Conservation (phyloP, 306 rosid genomes). For the Ammopiptanthus mongolicus region DNA sequence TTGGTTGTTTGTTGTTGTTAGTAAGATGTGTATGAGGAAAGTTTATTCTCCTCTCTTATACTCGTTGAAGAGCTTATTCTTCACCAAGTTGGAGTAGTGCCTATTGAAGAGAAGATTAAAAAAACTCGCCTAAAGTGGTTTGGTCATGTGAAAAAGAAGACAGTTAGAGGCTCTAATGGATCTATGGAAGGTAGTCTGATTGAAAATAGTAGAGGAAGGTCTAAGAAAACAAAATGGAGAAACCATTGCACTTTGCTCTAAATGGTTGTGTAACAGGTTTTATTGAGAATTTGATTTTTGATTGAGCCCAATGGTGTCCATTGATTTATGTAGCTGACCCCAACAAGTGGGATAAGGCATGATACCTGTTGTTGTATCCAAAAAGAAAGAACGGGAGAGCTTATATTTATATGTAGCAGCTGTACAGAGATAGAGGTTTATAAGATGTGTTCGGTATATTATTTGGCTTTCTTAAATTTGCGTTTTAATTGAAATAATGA, state of each 20-base stretch:
- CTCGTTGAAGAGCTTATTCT: neutral
- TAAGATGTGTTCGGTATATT: neutral
- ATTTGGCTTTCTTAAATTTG: neutral
- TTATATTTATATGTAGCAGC: neutral
- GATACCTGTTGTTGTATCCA: neutral
- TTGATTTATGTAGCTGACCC: neutral
- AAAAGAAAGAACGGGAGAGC: neutral
- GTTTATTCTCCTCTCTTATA: conserved; percentile 5
- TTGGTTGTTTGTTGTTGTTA: conserved; percentile 12
- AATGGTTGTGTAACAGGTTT: neutral
- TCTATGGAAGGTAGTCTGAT: neutral
- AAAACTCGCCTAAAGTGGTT: neutral
- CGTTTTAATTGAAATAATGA: neutral
- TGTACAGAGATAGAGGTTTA: neutral
- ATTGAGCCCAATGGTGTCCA: neutral
- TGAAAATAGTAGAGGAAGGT: neutral
- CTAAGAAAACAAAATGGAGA: neutral
- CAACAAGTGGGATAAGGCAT: neutral
- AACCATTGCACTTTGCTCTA: neutral
- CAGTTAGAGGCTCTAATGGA: neutral
- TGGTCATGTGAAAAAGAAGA: neutral
- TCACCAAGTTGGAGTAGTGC: neutral
- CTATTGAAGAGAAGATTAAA: neutral
- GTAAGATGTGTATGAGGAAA: neutral
- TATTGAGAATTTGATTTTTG: neutral